Percentiles rank a stretch among this genome's conserved stretches.
phyloP scores from a whole-genome alignment of 2,329 filamentous ascomycete genomes.

The Neopestalotiopsis sp. region DNA sequence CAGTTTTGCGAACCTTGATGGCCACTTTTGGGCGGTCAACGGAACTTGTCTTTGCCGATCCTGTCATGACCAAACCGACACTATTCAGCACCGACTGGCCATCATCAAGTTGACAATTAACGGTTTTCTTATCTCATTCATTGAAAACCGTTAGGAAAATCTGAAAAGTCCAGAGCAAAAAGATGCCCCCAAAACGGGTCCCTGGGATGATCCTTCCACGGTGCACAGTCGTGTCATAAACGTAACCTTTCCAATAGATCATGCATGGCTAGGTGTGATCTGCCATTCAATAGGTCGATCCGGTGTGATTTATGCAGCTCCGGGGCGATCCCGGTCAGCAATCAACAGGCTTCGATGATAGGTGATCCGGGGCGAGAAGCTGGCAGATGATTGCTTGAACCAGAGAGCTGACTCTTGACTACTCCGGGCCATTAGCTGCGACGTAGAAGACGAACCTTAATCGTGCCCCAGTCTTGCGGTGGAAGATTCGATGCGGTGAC shows the following conservation, averaged over 20 bases:
- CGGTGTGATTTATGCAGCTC: not conserved
- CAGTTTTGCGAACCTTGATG: conserved; percentile 10
- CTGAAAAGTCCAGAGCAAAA: not conserved
- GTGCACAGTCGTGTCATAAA: not conserved
- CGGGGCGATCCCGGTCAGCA: not conserved
- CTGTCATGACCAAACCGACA: not conserved
- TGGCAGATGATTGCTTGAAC: not conserved
- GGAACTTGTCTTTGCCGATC: not conserved
- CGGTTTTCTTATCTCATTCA: not conserved
- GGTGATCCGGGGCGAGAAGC: not conserved
- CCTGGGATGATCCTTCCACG: not conserved
- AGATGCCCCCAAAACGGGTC: not conserved
- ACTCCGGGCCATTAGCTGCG: not conserved
- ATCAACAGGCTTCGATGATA: not conserved
- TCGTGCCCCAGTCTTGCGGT: too few relatives aligned
- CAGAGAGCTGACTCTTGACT: not conserved
- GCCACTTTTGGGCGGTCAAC: conserved; percentile 2
- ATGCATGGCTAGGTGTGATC: conserved; percentile 22
- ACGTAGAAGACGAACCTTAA: too few relatives aligned
- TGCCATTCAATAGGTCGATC: not conserved
- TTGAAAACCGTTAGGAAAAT: not conserved
- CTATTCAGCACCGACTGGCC: not conserved
- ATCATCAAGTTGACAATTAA: not conserved
- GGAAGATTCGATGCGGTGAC: too few relatives aligned
- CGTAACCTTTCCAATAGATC: not conserved